A percentile compares a stretch with the other conserved stretches of the same genome.
Evolutionary conservation across 31 red algal genomes (phyloP).

Genomic region (Odonthalia washingtoniensis): DNA sequence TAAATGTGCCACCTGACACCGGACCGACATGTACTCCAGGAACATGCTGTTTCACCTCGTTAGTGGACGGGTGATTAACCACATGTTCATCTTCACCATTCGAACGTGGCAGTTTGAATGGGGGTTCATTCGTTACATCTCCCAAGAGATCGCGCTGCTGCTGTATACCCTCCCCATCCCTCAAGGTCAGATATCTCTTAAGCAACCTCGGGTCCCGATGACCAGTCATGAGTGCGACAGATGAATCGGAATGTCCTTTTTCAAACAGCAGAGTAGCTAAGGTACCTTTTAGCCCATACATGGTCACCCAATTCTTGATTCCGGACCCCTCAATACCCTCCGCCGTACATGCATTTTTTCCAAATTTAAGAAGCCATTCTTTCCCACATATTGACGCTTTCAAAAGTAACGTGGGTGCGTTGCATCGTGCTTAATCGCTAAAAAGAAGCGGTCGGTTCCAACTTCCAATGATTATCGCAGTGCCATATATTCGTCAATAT

Average conservation of each 20-base stretch:
- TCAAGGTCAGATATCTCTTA: constrained; percentile 30
- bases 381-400: background rate
- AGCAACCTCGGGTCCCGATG: constrained; percentile 34
- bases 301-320: background rate
- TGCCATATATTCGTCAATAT: background rate
- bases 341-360: background rate
- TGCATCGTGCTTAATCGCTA: background rate
- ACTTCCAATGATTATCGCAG: background rate
- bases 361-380: constrained; percentile 28
- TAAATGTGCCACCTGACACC: too few species aligned
- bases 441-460: background rate
- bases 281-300: constrained; percentile 25
- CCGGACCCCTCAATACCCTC: constrained; percentile 22
- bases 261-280: constrained; percentile 18
- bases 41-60: too few species aligned
- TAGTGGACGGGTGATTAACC: too few species aligned
- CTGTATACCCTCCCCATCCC: background rate
- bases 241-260: constrained; percentile 2
- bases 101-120: too few species aligned
- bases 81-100: too few species aligned
- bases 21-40: too few species aligned
- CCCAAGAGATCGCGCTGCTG: too few species aligned
- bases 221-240: constrained; percentile 38
- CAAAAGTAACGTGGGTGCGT: background rate
- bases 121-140: too few species aligned